Base-by-base conservation (phyloP, 331 rosid genomes). In the Rosa hybrid region DNA sequence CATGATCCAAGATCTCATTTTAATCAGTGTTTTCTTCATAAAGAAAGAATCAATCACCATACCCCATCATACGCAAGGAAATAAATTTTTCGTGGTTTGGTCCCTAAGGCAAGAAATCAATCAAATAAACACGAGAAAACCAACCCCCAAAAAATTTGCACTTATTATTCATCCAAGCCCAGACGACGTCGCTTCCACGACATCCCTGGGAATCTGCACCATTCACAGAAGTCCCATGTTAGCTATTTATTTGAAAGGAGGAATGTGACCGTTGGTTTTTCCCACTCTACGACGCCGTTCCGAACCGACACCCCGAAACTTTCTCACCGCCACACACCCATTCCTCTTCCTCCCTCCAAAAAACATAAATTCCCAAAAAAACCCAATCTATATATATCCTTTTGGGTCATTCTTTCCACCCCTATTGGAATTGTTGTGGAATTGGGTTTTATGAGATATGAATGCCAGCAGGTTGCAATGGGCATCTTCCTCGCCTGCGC, bases 401-500 rank as follows among this genome's bases (percentile, higher is more conserved):
- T 13, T 27, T 30, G 17, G 18, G 69, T 63, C 69, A 30, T 30
- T 63, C 12, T 21, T n/a, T n/a, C 57, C 34, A 30, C 34, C 34
- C 34, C 34, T 30, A 30, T 30, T 30, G 3, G 39, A 34, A 34
- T 6, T 54, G 60, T 54, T 18, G 7, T 16, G 10, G 60, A 18
- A 6, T 18, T 21, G 65, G 38, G 34, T 54, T 17, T 67, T 38
- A 48, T 12, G 79, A 79, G 87, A 82, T 6, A 90, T 88, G 97
- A 76, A 69, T 39, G 75, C 88, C 16, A 83, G 16, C 17, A 64
- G 60, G 59, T 76, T 76, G 62, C 74, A 64, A 64, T 77, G 72
- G 85, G 23, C 49, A 17, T 48, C 38, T 34, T 2, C 80, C 12
- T 71, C 75, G 42, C 84, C 78, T 67, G 63, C 68, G 27, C 18